phyloP scores from a whole-genome alignment of 495 filamentous ascomycete genomes.

The Barbatosphaeria neglecta region DNA sequence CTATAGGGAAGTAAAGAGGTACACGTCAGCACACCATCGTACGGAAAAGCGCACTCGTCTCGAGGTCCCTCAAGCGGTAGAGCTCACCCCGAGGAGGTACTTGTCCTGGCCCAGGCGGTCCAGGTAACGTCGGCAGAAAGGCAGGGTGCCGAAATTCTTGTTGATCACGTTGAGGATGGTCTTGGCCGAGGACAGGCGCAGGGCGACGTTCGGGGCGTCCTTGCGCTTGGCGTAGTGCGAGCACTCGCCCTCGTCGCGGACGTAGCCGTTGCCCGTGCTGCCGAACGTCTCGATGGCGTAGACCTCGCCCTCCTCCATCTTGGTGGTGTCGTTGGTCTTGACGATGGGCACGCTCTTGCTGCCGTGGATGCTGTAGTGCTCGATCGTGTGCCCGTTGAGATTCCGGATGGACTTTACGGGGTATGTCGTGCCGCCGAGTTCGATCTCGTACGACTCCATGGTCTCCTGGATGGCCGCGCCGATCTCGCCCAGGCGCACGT shows the following conservation, averaged over 20 bases:
- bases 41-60: too few species aligned
- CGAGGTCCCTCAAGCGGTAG: too few species aligned
- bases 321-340: constrained; percentile 65
- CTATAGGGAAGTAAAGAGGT: too few species aligned
- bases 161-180: constrained; percentile 73
- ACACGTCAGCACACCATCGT: constrained; percentile 8
- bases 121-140: constrained; percentile 76
- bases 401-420: constrained; percentile 81
- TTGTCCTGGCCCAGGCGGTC: constrained; percentile 80
- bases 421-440: constrained; percentile 62
- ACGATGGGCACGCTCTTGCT: constrained; percentile 83
- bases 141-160: constrained; percentile 85
- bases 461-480: constrained; percentile 69
- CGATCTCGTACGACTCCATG: constrained; percentile 84
- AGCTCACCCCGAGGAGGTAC: constrained; percentile 68
- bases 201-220: constrained; percentile 54
- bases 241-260: constrained; percentile 70
- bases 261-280: constrained; percentile 78
- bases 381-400: constrained; percentile 81
- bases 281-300: constrained; percentile 94
- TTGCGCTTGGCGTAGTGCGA: constrained; percentile 63
- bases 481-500: constrained; percentile 66
- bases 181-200: constrained; percentile 67
- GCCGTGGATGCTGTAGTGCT: constrained; percentile 78
- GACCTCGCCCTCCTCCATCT: constrained; percentile 90